These are phyloP conservation scores for Candida endomychidarum DNA, from an alignment of 805 yeast genomes.

Conservation along the genomic window DNA sequence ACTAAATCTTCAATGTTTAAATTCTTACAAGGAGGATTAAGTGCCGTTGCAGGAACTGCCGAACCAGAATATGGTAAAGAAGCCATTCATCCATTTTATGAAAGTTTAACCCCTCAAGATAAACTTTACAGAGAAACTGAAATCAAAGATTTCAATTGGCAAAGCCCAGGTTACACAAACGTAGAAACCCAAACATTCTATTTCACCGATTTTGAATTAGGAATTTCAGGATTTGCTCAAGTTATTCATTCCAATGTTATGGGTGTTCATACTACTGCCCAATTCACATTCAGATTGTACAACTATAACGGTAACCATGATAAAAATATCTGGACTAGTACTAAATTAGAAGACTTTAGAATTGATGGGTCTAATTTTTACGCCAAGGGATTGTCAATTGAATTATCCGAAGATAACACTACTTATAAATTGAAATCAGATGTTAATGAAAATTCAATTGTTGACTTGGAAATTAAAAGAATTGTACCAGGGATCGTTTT, in stretches of 20 bases:
- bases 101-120: slow-evolving; percentile 45
- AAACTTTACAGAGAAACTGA: slow-evolving; percentile 54
- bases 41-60: slow-evolving; percentile 96
- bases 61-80: slow-evolving; percentile 96
- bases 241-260: slow-evolving; percentile 90
- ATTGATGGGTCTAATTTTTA: slow-evolving; percentile 74
- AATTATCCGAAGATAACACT: slow-evolving; percentile 52
- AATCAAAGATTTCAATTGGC: slow-evolving; percentile 73
- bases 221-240: slow-evolving; percentile 85
- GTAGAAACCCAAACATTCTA: slow-evolving; percentile 96
- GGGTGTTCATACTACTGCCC: slow-evolving; percentile 87
- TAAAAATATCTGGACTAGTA: slow-evolving; percentile 82
- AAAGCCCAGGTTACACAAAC: slow-evolving; percentile 73
- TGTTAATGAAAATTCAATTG: slow-evolving; percentile 66
- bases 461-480: slow-evolving; percentile 64
- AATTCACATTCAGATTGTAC: slow-evolving; percentile 84
- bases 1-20: slow-evolving; percentile 49
- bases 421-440: slow-evolving; percentile 54
- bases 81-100: slow-evolving; percentile 83
- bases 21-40: slow-evolving; percentile 83
- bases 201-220: slow-evolving; percentile 61
- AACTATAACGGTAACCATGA: slow-evolving; percentile 47
- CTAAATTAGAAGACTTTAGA: slow-evolving; percentile 76
- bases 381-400: slow-evolving; percentile 72
- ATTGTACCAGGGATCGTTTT: slow-evolving; percentile 81